Evolutionary conservation across 331 rosid genomes (phyloP).

Genomic region (Rhamnella rubrinervis): DNA sequence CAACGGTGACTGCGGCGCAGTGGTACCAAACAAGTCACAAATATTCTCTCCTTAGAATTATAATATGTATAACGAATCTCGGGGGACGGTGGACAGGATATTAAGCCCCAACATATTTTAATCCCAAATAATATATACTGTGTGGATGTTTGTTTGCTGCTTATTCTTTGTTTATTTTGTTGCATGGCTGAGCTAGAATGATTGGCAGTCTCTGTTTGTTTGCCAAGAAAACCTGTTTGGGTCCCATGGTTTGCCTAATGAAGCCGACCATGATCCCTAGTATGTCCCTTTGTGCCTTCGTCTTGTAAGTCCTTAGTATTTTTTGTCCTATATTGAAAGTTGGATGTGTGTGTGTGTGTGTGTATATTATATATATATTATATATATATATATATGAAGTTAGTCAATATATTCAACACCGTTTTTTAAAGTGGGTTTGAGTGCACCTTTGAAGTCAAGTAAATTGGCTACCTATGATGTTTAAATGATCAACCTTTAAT

Average conservation of each 20-base stretch:
- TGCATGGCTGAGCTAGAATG: background rate
- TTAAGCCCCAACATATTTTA: constrained; percentile 16
- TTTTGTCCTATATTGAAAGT: background rate
- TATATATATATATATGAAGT: too few species aligned
- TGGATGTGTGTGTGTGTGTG: background rate
- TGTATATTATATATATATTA: too few species aligned
- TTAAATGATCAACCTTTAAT: too few species aligned
- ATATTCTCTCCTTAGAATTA: background rate
- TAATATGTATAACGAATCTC: constrained; percentile 17
- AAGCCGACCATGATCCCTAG: background rate
- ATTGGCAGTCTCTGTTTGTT: constrained; percentile 7
- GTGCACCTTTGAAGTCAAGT: too few species aligned
- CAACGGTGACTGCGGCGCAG: constrained; percentile 41
- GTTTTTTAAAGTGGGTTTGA: too few species aligned
- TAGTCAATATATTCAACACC: background rate
- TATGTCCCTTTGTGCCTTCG: background rate
- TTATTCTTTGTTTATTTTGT: constrained; percentile 17
- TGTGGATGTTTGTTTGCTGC: background rate
- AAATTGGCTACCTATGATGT: too few species aligned
- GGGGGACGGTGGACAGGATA: constrained; percentile 43
- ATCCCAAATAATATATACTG: background rate
- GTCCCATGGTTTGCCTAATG: constrained; percentile 6
- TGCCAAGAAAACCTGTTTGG: background rate
- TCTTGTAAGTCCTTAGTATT: background rate
- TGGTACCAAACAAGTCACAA: constrained; percentile 1